A percentile compares a stretch with the other conserved stretches of the same genome.
These are phyloP conservation scores for Piedraia hortae DNA, from an alignment of 2,329 filamentous ascomycete genomes.

Conservation along the genomic window DNA sequence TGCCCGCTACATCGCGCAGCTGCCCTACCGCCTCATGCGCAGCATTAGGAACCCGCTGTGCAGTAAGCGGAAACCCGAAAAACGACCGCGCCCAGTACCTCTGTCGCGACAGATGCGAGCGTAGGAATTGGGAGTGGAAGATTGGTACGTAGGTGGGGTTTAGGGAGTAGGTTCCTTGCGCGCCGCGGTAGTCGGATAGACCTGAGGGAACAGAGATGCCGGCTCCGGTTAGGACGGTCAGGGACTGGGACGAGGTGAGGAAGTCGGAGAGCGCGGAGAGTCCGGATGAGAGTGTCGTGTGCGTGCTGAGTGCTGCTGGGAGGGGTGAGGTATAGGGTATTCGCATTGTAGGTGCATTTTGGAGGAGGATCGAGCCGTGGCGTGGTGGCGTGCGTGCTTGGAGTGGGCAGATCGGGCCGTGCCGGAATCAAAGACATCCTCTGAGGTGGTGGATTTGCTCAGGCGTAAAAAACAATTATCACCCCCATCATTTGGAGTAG, in stretches of 20 bases:
- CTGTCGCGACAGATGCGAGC: conserved; percentile 59
- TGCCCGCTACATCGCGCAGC: conserved; percentile 38
- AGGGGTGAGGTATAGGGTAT: conserved; percentile 78
- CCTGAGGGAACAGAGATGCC: conserved; percentile 85
- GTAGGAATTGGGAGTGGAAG: conserved; percentile 72
- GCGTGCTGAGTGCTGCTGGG: conserved; percentile 46
- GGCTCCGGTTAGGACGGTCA: conserved; percentile 43
- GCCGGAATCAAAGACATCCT: not conserved
- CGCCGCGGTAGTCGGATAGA: conserved; percentile 72
- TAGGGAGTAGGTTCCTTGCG: conserved; percentile 70
- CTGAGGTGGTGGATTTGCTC: not conserved
- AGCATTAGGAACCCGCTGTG: conserved; percentile 51
- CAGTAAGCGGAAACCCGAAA: conserved; percentile 64
- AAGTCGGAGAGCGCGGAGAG: conserved; percentile 53
- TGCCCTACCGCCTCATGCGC: conserved; percentile 52
- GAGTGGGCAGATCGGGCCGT: not conserved
- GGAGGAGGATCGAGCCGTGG: too few species aligned
- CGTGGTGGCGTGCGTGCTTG: conserved; percentile 1
- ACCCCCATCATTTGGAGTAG: conserved; percentile 10
- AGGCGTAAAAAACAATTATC: conserved; percentile 1
- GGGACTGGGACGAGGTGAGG: conserved; percentile 43
- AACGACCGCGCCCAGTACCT: conserved; percentile 92
- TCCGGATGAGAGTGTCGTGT: conserved; percentile 39
- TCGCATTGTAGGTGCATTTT: conserved; percentile 38
- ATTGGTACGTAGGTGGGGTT: conserved; percentile 80